Conservation (phyloP, 306 rosid species). For the Vicia sativa region DNA sequence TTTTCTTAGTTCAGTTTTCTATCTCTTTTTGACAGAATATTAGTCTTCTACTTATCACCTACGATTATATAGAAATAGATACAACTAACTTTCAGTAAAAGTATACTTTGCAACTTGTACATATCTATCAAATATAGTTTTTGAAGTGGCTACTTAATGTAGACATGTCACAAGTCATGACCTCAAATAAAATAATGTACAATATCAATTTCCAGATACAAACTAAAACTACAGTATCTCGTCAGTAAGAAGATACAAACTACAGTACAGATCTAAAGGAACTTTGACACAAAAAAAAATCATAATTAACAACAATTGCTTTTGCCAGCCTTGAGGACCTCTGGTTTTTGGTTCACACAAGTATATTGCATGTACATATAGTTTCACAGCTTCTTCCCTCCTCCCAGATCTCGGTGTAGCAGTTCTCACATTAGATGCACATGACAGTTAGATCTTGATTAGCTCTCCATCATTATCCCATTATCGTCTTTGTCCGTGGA, state of each 20-base stretch:
- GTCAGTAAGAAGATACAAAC: conserved; percentile 19
- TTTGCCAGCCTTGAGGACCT: neutral
- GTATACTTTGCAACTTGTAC: too few species aligned
- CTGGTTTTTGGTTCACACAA: conserved; percentile 1
- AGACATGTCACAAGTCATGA: neutral
- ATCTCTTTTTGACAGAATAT: too few species aligned
- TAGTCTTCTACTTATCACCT: neutral
- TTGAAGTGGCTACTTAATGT: too few species aligned
- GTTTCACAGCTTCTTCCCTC: conserved; percentile 28
- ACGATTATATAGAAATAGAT: neutral
- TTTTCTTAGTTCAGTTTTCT: too few species aligned
- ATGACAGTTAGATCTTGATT: conserved; percentile 30
- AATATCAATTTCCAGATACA: neutral
- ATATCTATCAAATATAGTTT: too few species aligned
- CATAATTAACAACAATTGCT: neutral
- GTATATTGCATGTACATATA: neutral
- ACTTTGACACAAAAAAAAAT: neutral
- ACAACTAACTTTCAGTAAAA: neutral
- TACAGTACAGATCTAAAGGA: conserved; percentile 13
- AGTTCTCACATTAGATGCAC: conserved; percentile 11
- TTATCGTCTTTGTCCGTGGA: conserved; percentile 41
- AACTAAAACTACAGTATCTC: too few species aligned
- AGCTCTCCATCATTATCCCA: conserved; percentile 46
- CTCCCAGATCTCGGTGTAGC: conserved; percentile 20
- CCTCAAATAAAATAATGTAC: conserved; percentile 6